Evolutionary conservation across 306 rosid species (phyloP).

Genomic region (Quercus robur): DNA sequence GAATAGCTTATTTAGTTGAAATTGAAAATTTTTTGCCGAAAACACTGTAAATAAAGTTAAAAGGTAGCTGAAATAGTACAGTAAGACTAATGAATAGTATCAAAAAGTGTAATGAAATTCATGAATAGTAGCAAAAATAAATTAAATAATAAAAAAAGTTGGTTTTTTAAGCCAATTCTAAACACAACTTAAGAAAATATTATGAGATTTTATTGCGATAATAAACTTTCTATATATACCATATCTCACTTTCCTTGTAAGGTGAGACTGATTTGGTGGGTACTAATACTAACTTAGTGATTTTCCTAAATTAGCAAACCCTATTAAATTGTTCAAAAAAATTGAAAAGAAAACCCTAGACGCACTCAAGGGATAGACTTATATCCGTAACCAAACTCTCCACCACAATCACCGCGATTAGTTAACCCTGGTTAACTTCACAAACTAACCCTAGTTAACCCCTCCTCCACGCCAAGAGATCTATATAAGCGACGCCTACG

Average conservation of each 20-base stretch:
- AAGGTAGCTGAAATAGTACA: no score
- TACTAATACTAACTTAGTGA: no score
- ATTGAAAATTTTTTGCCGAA: rapidly evolving
- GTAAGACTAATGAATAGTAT: rapidly evolving
- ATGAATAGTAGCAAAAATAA: no score
- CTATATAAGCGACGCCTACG: slow-evolving; percentile 38
- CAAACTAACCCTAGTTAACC: slow-evolving; percentile 38
- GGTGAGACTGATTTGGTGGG: no score
- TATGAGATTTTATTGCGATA: no score
- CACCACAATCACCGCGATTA: background rate
- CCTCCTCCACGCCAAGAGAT: background rate
- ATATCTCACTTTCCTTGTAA: no score
- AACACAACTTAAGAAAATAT: no score
- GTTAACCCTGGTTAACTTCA: slow-evolving; percentile 39
- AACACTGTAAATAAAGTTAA: no score
- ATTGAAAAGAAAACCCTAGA: background rate
- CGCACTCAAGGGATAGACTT: background rate
- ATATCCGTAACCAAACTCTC: slow-evolving; percentile 24
- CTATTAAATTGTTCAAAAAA: background rate
- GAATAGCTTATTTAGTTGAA: no score
- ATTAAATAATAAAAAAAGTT: no score
- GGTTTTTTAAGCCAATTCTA: rapidly evolving
- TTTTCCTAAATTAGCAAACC: background rate
- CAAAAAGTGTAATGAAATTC: no score
- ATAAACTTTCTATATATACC: no score